Evolutionary conservation across 352 stramenopile genomes (phyloP).

Genomic region (Pythium brachiatum): DNA sequence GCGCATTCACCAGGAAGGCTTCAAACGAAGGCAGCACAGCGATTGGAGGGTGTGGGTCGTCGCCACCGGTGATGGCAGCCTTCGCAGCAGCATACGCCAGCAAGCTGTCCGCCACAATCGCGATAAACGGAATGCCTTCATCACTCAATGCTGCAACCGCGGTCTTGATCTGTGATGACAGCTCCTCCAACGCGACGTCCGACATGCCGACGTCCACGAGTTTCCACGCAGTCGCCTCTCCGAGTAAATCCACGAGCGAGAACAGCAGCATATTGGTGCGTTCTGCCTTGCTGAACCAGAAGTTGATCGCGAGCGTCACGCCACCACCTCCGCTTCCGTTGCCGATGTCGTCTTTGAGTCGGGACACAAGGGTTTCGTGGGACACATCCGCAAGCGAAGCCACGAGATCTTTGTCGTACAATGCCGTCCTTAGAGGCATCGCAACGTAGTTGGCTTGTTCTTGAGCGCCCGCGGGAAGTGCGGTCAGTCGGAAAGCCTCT

Average conservation of each 20-base stretch:
- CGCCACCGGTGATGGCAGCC: conserved; percentile 17
- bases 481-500: conserved; percentile 28
- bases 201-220: conserved; percentile 55
- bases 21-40: conserved; percentile 29
- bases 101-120: conserved; percentile 58
- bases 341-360: conserved; percentile 49
- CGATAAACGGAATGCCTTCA: conserved; percentile 60
- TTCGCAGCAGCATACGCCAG: conserved; percentile 27
- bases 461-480: not conserved
- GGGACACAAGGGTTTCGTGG: conserved; percentile 52
- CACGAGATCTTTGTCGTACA: conserved; percentile 14
- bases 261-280: conserved; percentile 56
- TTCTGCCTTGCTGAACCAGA: conserved; percentile 51
- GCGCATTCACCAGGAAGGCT: conserved; percentile 26
- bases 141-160: conserved; percentile 40
- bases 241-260: conserved; percentile 66
- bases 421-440: conserved; percentile 6
- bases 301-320: conserved; percentile 64
- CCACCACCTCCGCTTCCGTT: conserved; percentile 23
- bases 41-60: conserved; percentile 19
- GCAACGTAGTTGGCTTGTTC: conserved; percentile 22
- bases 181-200: conserved; percentile 32
- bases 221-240: conserved; percentile 56
- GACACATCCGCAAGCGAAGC: conserved; percentile 1
- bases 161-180: conserved; percentile 53